Evolutionary conservation across 2,329 filamentous ascomycete species (phyloP), one percentile per base, ranked within the genome.

Genomic region (Ceratocystis lukuohia): DNA sequence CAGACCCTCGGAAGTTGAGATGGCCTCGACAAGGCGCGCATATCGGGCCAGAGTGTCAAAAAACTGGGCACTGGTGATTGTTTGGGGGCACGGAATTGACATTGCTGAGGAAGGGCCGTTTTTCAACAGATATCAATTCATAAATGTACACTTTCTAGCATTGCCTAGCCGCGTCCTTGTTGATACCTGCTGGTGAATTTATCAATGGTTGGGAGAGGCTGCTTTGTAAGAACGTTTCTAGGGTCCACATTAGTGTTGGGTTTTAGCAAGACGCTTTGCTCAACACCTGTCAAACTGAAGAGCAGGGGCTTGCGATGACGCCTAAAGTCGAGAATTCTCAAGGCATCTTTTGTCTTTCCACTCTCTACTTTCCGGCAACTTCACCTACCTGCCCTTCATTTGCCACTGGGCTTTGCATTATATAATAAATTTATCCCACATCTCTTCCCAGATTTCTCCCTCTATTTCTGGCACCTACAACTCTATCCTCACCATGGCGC

Each of bases 401-500:
- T 30, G 28, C 56, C 7, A 20, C 20, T 33, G n/a, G 48, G 46
- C 53, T 50, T 44, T 41, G 33, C 20, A 28, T 64, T 41, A n/a
- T 37, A 41, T 62, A 50, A 41, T 57, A 41, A 50, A 41, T 61
- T 7, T 64, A 63, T 62, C 62, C 15, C 62, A 2, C 33, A 65
- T 68, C 48, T 37, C 56, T 69, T 67, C 66, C 48, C n/a, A 6
- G 1, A 4, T 53, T 62, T 41, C 57, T 48, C 20, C 44, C 50
- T 61, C 45, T 61, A 64, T 48, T 65, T 65, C 50, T 50, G 10
- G 28, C 22, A 33, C 48, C 25, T 62, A 46, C 22, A 30, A 45
- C 25, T 61, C 61, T 70, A 69, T 63, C 73, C 72, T 74, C 67
- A 72, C n/a, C 45, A 66, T 66, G 65, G 65, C 67, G n/a, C 62